Conservation (phyloP, 495 filamentous ascomycete genomes). For the Tuber magnatum region DNA sequence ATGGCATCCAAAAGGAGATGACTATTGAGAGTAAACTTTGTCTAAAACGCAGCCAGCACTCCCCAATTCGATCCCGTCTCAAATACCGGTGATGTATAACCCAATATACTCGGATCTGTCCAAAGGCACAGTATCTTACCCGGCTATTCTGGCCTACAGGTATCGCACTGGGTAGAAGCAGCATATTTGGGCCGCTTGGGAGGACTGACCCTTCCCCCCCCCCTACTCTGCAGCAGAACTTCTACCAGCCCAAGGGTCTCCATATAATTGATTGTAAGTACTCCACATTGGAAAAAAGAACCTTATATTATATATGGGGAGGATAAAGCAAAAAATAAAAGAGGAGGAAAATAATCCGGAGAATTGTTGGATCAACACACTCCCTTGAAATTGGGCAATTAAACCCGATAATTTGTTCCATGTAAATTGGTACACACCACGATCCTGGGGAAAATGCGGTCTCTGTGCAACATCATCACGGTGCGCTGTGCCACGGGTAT, state of each 20-base stretch:
- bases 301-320: background rate
- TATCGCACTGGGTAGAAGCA: background rate
- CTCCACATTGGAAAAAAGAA: background rate
- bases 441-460: background rate
- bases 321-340: background rate
- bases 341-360: background rate
- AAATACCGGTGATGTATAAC: background rate
- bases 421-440: background rate
- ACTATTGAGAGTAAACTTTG: background rate
- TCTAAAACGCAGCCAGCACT: background rate
- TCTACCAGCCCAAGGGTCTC: background rate
- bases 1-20: background rate
- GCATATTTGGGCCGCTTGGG: background rate
- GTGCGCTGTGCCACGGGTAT: background rate
- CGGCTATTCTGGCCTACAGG: background rate
- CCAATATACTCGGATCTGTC: background rate
- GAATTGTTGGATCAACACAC: conserved; percentile 3
- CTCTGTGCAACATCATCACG: conserved; percentile 2
- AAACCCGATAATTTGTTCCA: conserved; percentile 1
- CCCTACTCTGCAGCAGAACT: background rate
- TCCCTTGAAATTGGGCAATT: background rate
- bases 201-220: background rate
- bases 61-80: background rate
- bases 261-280: background rate
- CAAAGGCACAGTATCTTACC: background rate